Base-by-base conservation (phyloP, 345 rosid species). In the Eucalyptus urophylla region DNA sequence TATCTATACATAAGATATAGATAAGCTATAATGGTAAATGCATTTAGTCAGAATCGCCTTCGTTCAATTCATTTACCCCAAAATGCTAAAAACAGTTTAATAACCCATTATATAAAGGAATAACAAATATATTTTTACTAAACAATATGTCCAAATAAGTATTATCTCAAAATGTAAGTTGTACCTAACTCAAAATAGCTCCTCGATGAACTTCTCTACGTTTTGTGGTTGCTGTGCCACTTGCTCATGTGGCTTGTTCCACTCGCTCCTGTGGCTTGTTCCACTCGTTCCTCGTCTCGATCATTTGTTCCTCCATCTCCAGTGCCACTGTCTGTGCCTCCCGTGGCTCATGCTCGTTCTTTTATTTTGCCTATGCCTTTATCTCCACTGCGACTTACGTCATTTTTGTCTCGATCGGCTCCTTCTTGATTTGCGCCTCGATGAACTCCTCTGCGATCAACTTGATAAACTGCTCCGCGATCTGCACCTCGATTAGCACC, bases 1-100 rank as follows among this genome's bases (percentile, higher is more conserved):
- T 80, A 92, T 87, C 47, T 89, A 89, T 29, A 88, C 90, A 89
- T 91, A 90, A 89, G n/a, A 89, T 92, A 92, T 95, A 91, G 93
- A 91, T 87, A 91, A 88, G 90, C 86, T 91, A 90, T 95, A 93
- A 37, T 86, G 65, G 67, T 85, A 89, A 49, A 96, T 92, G 89
- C 80, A 87, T 81, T 94, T 95, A 90, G 90, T 90, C 88, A 94
- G 88, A 90, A 88, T 90, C 91, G 8, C 72, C 37, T 2, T 29
- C 17, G 10, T 2, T 65, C 33, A 65, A 29, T 65, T 65, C 5
- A n/a, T 65, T 29, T 31, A 65, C 31, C 72, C 9, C 37, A 14
- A 12, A 16, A 65, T 29, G 72, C 10, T 14, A 0, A 29, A 62
- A 60, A 60, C 9, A 29, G 37, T 62, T 62, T 29, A 33, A 29